phyloP scores from a whole-genome alignment of 371 early-diverging fungal species.

The Haplosporangium sp. region DNA sequence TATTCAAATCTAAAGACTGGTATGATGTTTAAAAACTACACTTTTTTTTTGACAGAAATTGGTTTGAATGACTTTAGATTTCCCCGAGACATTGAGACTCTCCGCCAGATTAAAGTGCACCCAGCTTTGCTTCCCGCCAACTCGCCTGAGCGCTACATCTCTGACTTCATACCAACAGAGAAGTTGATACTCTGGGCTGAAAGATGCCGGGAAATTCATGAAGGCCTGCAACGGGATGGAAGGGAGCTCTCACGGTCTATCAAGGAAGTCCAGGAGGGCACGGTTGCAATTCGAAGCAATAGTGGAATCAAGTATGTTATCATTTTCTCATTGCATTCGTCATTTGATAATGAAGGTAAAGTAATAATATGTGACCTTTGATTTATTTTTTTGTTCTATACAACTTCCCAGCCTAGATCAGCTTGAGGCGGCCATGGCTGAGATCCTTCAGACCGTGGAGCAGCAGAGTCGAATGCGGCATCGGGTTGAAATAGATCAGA shows the following conservation, averaged over 20 bases:
- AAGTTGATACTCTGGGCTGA: slow-evolving; percentile 51
- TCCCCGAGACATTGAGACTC: slow-evolving; percentile 51
- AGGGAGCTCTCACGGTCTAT: slow-evolving; percentile 41
- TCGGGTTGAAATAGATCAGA: slow-evolving; percentile 33
- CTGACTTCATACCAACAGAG: slow-evolving; percentile 53
- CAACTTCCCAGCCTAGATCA: slow-evolving; percentile 26
- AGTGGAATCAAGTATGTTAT: slow-evolving; percentile 50
- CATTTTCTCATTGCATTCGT: no score
- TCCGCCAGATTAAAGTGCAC: slow-evolving; percentile 54
- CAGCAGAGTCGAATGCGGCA: slow-evolving; percentile 45
- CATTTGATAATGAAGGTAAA: background rate
- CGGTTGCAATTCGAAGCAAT: slow-evolving; percentile 41
- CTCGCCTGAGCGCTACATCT: slow-evolving; percentile 35
- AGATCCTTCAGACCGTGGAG: slow-evolving; percentile 48
- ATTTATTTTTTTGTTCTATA: background rate
- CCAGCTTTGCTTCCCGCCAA: slow-evolving; percentile 47
- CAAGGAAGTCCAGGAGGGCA: slow-evolving; percentile 53
- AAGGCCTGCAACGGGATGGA: slow-evolving; percentile 36
- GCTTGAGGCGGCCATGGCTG: slow-evolving; percentile 44
- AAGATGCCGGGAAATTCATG: slow-evolving; percentile 48
- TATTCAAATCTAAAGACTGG: background rate
- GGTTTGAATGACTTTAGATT: slow-evolving; percentile 22
- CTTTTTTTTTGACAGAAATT: background rate
- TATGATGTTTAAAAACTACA: background rate
- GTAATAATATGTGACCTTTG: background rate